These are phyloP conservation scores for Phytophthora cactorum DNA, from an alignment of 352 stramenopile species.

Conservation along the genomic window DNA sequence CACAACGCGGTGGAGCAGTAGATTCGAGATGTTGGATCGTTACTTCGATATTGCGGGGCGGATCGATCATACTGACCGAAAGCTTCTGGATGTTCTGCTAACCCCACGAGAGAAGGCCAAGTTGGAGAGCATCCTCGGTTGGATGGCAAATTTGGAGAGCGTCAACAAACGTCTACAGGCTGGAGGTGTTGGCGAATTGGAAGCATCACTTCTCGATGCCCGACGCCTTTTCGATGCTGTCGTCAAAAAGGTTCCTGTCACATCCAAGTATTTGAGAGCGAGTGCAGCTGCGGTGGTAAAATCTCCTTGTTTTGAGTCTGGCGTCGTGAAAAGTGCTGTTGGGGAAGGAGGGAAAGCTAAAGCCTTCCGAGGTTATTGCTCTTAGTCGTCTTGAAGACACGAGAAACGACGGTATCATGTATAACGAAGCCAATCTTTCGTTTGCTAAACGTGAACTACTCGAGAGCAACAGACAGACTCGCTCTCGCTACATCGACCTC, in stretches of 20 bases:
- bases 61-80: not conserved
- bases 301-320: not conserved
- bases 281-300: not conserved
- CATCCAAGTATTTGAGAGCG: not conserved
- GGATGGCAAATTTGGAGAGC: not conserved
- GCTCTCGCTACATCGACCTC: slow-evolving; percentile 11
- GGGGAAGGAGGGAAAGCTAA: not conserved
- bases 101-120: not conserved
- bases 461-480: not conserved
- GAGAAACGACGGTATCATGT: not conserved
- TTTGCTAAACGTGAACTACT: not conserved
- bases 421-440: not conserved
- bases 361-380: not conserved
- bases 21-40: not conserved
- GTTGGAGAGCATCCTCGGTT: not conserved
- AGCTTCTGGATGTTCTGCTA: not conserved
- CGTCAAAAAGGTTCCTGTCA: not conserved
- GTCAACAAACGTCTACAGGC: not conserved
- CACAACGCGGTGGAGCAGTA: not conserved
- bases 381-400: not conserved
- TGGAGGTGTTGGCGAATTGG: not conserved
- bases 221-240: not conserved
- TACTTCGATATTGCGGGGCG: not conserved
- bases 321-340: not conserved
- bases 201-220: not conserved